Conservation (phyloP, 805 yeast species). For the Myxozyma udenii region DNA sequence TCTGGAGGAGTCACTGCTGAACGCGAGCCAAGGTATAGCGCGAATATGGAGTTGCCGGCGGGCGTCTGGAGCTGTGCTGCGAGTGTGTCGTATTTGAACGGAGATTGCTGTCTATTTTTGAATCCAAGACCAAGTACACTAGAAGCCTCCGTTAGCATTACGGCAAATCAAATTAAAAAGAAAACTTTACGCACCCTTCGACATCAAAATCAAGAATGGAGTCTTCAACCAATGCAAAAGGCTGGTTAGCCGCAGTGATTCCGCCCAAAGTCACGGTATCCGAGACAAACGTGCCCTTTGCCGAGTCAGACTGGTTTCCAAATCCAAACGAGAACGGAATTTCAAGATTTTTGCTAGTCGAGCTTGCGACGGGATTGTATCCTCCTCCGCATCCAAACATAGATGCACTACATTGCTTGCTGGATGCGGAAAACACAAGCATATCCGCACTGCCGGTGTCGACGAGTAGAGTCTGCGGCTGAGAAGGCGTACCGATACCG, state of each 20-base stretch:
- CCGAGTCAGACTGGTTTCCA: conserved; percentile 19
- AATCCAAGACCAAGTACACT: conserved; percentile 27
- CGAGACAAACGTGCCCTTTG: conserved; percentile 17
- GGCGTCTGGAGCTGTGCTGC: conserved; percentile 4
- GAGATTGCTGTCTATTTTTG: conserved; percentile 17
- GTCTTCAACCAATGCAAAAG: conserved; percentile 20
- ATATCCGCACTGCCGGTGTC: conserved; percentile 25
- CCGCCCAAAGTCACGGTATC: conserved; percentile 17
- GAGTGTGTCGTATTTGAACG: conserved; percentile 17
- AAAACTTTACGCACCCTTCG: no score
- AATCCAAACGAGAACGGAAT: conserved; percentile 17
- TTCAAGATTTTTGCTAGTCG: conserved; percentile 12
- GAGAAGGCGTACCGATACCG: conserved; percentile 27
- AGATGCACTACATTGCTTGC: conserved; percentile 16
- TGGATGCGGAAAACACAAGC: conserved; percentile 17
- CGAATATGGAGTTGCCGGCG: conserved; percentile 1
- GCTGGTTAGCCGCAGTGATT: background rate
- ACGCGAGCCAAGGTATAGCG: conserved; percentile 22
- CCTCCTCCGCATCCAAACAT: conserved; percentile 26
- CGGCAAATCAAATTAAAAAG: background rate
- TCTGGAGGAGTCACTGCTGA: background rate
- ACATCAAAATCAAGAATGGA: conserved; percentile 25
- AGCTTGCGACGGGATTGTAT: conserved; percentile 13
- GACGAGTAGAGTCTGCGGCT: conserved; percentile 20
- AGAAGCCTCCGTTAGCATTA: background rate